Base-by-base conservation (phyloP, 73 alveolate species). In the Paramecium biaurelia region DNA sequence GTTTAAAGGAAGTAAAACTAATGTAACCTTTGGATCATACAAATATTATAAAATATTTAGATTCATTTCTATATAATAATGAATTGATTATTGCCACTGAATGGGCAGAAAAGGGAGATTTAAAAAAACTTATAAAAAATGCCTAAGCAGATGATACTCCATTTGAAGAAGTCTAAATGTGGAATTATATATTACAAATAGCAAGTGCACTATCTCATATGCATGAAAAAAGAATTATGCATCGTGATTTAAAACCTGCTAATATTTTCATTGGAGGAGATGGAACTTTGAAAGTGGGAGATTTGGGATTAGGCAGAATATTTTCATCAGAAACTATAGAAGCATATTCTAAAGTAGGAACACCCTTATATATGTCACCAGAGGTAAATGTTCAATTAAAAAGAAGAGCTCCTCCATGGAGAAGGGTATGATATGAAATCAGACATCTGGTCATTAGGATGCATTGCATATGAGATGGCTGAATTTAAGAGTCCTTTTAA, bases 41-140 rank as follows among this genome's bases (percentile, higher is more conserved):
- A 28, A 85, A 95, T 82, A 98, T 98, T 23, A 96, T 97, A 47
- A 93, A 95, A 92, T 98, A 97, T 85, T 89, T 98, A 23, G 99
- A 98, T 93, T 96, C 99, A 28, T 97, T 97, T 86, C 95, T 98
- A 15, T 97, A 92, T n/a, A 93, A 95, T 63, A 97, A 98, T 92
- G 99, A 98, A 68, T 92, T 98, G 92, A 96, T 95, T 86, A 98
- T 98, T 49, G 99, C 98, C 12, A 97, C 98, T 14, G 99, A 98
- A 89, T 98, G 99, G 99, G 99, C 99, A 4, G 99, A 98, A 93
- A 96, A 95, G 84, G 99, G 99, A 5, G 99, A 97, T 89, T 93
- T 98, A 58, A 98, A 98, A 82, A 58, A 96, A 18, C 85, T 97
- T 3, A 95, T 98, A 20, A 96, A 93, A 86, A 95, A 85, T 79